phyloP scores from a whole-genome alignment of 441 rosid species.

The Pelargonium australe region DNA sequence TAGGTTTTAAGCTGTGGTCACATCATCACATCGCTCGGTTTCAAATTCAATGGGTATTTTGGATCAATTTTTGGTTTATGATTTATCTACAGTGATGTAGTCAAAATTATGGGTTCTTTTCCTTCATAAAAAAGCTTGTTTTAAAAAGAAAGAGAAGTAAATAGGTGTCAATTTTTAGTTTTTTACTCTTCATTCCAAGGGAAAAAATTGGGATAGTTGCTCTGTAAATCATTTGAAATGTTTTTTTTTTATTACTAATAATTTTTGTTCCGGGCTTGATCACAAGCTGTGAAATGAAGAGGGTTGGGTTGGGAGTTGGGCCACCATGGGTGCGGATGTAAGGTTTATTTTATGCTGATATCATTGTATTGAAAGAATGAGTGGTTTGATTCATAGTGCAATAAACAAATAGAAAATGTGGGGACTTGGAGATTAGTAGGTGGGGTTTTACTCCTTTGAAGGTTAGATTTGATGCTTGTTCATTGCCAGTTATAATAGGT shows the following conservation, averaged over 20 bases:
- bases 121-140: background rate
- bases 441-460: slow-evolving; percentile 21
- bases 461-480: slow-evolving; percentile 3
- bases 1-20: slow-evolving; percentile 49
- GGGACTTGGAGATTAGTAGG: slow-evolving; percentile 30
- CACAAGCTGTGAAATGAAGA: background rate
- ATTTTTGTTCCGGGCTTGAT: slow-evolving; percentile 9
- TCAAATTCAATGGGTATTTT: background rate
- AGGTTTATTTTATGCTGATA: slow-evolving; percentile 2
- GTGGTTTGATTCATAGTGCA: slow-evolving; percentile 22
- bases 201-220: too few relatives aligned
- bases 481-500: slow-evolving; percentile 11
- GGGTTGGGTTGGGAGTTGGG: slow-evolving; percentile 9
- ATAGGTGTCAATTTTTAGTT: too few relatives aligned
- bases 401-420: slow-evolving; percentile 21
- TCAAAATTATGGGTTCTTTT: background rate
- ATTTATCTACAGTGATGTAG: background rate
- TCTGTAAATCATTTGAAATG: background rate
- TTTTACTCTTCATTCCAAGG: too few relatives aligned
- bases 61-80: background rate
- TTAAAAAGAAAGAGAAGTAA: too few relatives aligned
- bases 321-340: background rate
- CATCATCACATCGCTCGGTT: slow-evolving; percentile 24
- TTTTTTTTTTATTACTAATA: background rate
- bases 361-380: slow-evolving; percentile 2